Base-by-base conservation (phyloP, 23 red algal genomes). In the Agarophyton chilense region DNA sequence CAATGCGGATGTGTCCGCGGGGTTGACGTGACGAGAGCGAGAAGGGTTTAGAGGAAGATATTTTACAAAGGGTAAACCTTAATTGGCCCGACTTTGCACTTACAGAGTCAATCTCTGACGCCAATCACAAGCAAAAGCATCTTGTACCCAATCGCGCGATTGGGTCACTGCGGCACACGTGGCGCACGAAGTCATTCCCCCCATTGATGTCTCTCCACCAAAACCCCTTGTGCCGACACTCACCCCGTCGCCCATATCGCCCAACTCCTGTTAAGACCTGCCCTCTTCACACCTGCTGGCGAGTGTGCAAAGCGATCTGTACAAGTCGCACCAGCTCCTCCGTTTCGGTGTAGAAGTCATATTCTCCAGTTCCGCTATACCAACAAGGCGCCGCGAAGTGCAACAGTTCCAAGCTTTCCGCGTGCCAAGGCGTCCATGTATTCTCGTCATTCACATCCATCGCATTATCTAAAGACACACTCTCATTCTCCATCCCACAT, bases 371-470 rank as follows among this genome's bases (percentile, higher is more conserved):
- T 12, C 18, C 13, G 40, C 43, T 49, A 31, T 61, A 83, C 79
- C 79, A 83, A 65, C 79, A 83, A 1, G 79, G 79, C 24, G 79
- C 79, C 17, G 79, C 61, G 24, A 83, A 58, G 24, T 83, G 79
- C 22, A 65, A 7, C 3, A 83, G 61, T n/a, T 65, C 79, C 33
- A 83, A 56, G 18, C 79, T 83, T n/a, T 83, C 55, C 13, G 79
- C 55, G 47, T 83, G 79, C 79, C 79, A 83, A n/a, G 79, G 79
- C 61, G 61, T 65, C 79, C 79, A 83, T 16, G 79, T 65, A 29
- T 83, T 83, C 54, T 61, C 55, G 31, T 83, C 79, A 14, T 61
- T 65, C 34, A 83, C 79, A 64, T 83, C 55, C 56, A 83, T 47
- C 24, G 79, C 55, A 22, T 61, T 38, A 17, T 25, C 57, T 26